Evolutionary conservation across 169 alveolate species (phyloP).

Genomic region (Toxoplasma gondii): DNA sequence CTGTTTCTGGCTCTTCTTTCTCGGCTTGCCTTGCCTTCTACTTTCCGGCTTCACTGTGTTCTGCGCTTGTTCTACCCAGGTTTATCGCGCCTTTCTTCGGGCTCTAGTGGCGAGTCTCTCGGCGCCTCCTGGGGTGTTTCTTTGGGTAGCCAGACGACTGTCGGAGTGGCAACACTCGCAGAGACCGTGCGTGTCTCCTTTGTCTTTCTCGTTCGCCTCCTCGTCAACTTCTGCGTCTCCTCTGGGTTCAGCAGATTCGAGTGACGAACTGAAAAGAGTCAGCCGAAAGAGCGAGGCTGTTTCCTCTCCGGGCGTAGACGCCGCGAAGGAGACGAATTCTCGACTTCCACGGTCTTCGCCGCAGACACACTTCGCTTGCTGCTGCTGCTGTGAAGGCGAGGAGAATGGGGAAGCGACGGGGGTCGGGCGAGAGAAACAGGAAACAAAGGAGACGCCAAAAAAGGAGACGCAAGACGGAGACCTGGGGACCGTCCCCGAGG

Average conservation of each 20-base stretch:
- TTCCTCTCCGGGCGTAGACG: no score
- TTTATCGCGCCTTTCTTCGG: not conserved
- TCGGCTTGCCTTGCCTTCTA: no score
- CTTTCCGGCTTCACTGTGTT: not conserved
- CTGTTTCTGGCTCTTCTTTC: no score
- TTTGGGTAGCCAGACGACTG: not conserved
- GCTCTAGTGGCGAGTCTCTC: not conserved
- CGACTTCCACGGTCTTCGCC: no score
- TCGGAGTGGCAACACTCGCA: not conserved
- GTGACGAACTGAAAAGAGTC: not conserved
- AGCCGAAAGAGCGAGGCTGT: no score
- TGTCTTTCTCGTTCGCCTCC: no score
- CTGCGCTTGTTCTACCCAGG: not conserved
- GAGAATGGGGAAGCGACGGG: not conserved
- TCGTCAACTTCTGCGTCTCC: not conserved
- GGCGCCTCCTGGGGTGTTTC: conserved; percentile 18
- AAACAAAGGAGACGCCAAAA: no score
- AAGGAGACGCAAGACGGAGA: no score
- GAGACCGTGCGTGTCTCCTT: not conserved
- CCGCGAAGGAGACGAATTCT: no score
- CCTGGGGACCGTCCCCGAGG: not conserved
- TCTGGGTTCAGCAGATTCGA: not conserved
- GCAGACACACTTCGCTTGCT: not conserved
- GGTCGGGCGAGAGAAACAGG: no score
- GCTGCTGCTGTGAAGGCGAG: not conserved